Base-by-base conservation (phyloP, 106 monocot genomes). In the Platanthera guangdongensis region DNA sequence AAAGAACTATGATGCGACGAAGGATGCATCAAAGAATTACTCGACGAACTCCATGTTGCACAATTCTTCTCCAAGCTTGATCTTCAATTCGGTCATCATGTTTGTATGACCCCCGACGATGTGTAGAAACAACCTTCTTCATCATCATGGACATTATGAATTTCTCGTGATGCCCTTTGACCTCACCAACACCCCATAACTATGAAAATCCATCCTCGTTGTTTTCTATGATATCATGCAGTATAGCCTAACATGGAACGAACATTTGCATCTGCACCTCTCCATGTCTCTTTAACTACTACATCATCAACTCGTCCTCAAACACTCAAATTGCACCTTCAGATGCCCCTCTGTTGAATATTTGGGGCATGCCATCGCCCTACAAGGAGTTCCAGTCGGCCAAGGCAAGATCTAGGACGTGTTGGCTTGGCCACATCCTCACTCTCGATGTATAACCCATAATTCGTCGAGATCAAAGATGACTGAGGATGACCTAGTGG, bases 1-100 rank as follows among this genome's bases (percentile, higher is more conserved):
- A 25, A 25, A 25, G 25, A 25, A 25, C 25, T 25, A 0, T 25
- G 25, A 25, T 25, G 25, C 25, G 25, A 25, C 25, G 0, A 25
- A 25, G 25, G 25, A 25, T 25, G 25, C 25, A 25, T 76, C 6
- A 68, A 76, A 54, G 76, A 81, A 47, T 32, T 81, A 19, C 57
- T 81, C 0, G 75, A 76, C 30, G 76, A 81, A 48, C 25, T 76
- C 4, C 15, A 76, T 47, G 76, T 47, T 1, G 11, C 82, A 0
- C 5, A 1, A 0, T 49, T 47, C 12, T 82, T 77, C 21, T 50
- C 72, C 57, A 76, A 76, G 9, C 22, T 81, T 4, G 57, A 77
- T 71, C 32, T 81, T 0, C 7, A 19, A 6, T 52, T 51, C 2
- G 81, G 71, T 3, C 77, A 47, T n/a, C 64, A 81, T 57, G 59